These are phyloP conservation scores for Cladosporium sp. DNA, from an alignment of 2,329 filamentous ascomycete species.

Conservation along the genomic window DNA sequence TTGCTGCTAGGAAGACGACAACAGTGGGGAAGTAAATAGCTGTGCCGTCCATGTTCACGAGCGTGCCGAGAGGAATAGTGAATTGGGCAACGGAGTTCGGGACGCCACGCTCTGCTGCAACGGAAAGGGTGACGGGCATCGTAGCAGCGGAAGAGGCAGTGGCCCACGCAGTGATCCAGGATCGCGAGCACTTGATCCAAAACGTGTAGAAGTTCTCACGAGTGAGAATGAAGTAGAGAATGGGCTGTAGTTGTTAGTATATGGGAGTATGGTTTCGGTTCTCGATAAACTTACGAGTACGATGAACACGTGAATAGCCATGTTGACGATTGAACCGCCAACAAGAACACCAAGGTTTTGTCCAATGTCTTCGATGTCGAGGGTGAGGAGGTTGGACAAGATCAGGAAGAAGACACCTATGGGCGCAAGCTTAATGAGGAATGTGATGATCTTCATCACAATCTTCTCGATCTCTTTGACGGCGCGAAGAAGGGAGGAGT, in stretches of 20 bases:
- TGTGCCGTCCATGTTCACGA: constrained; percentile 57
- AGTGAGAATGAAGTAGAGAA: constrained; percentile 45
- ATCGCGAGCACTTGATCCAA: constrained; percentile 52
- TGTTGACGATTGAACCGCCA: constrained; percentile 48
- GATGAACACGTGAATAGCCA: constrained; percentile 38
- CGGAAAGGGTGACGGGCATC: constrained; percentile 51
- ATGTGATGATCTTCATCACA: constrained; percentile 49
- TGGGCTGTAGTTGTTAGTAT: constrained; percentile 31
- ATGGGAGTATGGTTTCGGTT: not conserved
- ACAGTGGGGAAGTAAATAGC: constrained; percentile 58
- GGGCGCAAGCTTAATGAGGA: constrained; percentile 52
- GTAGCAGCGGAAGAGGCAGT: constrained; percentile 56
- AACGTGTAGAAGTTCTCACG: constrained; percentile 50
- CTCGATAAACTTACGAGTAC: not conserved
- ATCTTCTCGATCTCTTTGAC: constrained; percentile 52
- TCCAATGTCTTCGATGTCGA: constrained; percentile 51
- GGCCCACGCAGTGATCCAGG: constrained; percentile 58
- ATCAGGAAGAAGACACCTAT: constrained; percentile 58
- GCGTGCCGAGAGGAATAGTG: constrained; percentile 48
- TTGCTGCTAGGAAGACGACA: constrained; percentile 54
- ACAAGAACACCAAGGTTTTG: constrained; percentile 54
- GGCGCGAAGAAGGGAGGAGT: constrained; percentile 45
- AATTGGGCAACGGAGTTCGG: constrained; percentile 51
- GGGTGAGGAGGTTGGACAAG: constrained; percentile 52
- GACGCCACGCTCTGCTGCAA: constrained; percentile 42